Percentiles rank a stretch among this genome's conserved stretches.
Conservation (phyloP, 768 basidiomycete genomes). For the Boletellus sp. region DNA sequence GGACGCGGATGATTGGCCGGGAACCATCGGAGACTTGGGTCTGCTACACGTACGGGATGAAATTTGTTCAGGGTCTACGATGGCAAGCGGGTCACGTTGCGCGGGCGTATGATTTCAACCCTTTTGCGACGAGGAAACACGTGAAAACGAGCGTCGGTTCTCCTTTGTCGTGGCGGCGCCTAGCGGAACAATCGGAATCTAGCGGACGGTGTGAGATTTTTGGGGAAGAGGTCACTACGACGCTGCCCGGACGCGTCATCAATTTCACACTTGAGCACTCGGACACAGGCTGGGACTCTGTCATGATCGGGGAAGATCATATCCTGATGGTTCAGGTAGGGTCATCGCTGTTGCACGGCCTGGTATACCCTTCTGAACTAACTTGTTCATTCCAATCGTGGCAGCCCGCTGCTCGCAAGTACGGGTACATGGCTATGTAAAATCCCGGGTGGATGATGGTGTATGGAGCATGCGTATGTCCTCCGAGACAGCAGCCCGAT, state of each 20-base stretch:
- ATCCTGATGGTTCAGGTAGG: slow-evolving; percentile 34
- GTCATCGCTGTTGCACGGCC: background rate
- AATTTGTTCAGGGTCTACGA: slow-evolving; percentile 25
- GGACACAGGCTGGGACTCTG: slow-evolving; percentile 25
- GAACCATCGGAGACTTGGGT: slow-evolving; percentile 33
- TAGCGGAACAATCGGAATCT: slow-evolving; percentile 10
- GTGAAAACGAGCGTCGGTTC: slow-evolving; percentile 8
- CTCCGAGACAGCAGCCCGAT: background rate
- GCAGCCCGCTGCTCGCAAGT: slow-evolving; percentile 13
- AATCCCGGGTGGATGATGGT: background rate
- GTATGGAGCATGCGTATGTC: background rate
- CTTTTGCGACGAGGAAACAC: slow-evolving; percentile 16
- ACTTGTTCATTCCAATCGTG: background rate
- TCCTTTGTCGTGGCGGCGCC: slow-evolving; percentile 14
- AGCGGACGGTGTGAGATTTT: slow-evolving; percentile 17
- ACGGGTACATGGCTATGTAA: slow-evolving; percentile 30
- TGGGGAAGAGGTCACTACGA: slow-evolving; percentile 21
- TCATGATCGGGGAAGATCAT: slow-evolving; percentile 37
- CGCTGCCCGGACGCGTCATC: slow-evolving; percentile 28
- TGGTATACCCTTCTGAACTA: background rate
- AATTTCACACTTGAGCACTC: slow-evolving; percentile 10
- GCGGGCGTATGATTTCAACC: slow-evolving; percentile 34
- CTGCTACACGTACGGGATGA: slow-evolving; percentile 35
- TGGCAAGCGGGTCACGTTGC: slow-evolving; percentile 21
- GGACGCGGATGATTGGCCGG: slow-evolving; percentile 28